Evolutionary conservation across 257 asterid species (phyloP), one percentile per base, ranked within the genome.

Genomic region (Fraxinus americana): DNA sequence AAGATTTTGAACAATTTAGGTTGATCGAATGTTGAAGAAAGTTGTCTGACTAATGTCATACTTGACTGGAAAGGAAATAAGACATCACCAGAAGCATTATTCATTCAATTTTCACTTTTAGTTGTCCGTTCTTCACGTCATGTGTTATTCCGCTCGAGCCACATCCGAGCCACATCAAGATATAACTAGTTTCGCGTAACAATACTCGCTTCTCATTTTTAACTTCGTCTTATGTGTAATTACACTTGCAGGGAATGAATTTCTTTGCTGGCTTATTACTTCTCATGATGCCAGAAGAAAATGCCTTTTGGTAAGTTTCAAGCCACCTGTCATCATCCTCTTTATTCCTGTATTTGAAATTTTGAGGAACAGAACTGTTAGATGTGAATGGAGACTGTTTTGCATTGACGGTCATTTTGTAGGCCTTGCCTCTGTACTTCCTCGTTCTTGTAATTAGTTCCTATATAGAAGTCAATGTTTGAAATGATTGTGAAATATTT

Each of bases 201-300:
- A 7, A 4, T 35, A 23, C 67, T 21, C 73, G 50, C 23, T 67
- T 39, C 30, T 66, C 67, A 30, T 77, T 21, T 71, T 72, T 74
- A 75, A 45, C 74, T 79, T 74, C 67, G 73, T 77, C 75, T 79
- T 50, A 76, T 63, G 39, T 71, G 35, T 74, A 66, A 48, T 63
- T 65, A 23, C 65, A 54, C 73, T 79, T 89, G 76, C 96, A 94
- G 98, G 98, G 97, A 27, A 94, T 94, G 98, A 92, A 94, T 82
- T 94, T 92, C 77, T 94, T 92, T 85, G 98, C 97, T 80, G 98
- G 98, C 79, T 82, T 94, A 77, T 86, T 94, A 81, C 91, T 94
- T 83, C 94, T 92, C 79, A 92, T 94, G 96, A 91, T 94, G 98
- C 97, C 98, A 0, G 98, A 94, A 84, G 98, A 94, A 88, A 94